Conservation (phyloP, 1,284 basidiomycete genomes). For the Trichosporon sp. region DNA sequence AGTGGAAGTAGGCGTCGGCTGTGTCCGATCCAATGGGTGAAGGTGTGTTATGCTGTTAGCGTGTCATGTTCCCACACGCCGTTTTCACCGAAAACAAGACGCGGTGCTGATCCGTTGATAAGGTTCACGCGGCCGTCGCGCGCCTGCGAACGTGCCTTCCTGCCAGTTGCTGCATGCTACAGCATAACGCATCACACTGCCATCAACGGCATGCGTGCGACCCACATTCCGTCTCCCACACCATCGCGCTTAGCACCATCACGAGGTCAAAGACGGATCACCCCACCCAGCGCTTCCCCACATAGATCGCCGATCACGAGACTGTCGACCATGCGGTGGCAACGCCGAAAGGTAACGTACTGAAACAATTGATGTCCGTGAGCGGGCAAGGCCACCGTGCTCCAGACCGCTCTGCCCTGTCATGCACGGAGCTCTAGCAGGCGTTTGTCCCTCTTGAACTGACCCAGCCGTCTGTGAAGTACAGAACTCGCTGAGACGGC, state of each 20-base stretch:
- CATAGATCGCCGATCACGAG: neutral
- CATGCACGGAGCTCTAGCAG: no score
- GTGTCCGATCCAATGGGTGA: neutral
- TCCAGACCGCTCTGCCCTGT: no score
- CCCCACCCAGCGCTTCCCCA: neutral
- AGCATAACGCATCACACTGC: neutral
- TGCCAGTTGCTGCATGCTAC: neutral
- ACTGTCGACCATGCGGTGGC: neutral
- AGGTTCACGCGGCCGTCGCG: neutral
- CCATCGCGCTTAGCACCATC: slow-evolving; percentile 10
- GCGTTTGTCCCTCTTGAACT: no score
- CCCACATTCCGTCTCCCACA: neutral
- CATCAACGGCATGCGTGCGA: neutral
- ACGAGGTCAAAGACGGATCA: neutral
- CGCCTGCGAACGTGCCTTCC: neutral
- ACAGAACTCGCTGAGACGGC: no score
- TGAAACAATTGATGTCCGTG: neutral
- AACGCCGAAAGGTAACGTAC: neutral
- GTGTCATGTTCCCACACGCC: slow-evolving; percentile 6
- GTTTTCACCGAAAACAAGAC: neutral
- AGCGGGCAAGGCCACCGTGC: neutral
- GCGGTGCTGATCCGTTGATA: neutral
- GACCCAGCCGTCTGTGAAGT: no score
- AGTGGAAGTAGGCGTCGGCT: neutral
- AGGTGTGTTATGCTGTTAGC: neutral